A percentile compares a stretch with the other conserved stretches of the same genome.
These are phyloP conservation scores for Eragrostis nindensis DNA, from an alignment of 176 grass and related monocot species.

Conservation along the genomic window DNA sequence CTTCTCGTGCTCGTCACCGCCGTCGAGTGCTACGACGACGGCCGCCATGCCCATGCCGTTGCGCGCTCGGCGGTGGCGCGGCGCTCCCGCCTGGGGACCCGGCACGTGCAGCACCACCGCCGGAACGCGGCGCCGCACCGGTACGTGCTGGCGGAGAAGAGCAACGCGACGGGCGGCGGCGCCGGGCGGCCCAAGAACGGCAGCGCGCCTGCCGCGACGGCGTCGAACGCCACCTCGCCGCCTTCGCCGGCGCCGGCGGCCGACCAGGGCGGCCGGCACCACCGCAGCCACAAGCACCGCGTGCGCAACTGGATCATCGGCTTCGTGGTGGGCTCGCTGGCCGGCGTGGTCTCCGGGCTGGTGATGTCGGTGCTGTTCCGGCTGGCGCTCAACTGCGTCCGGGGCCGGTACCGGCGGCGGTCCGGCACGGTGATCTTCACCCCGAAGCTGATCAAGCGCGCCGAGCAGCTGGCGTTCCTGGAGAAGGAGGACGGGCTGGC, in stretches of 20 bases:
- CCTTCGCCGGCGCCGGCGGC: background rate
- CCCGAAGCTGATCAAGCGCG: slow-evolving; percentile 59
- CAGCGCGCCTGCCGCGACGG: background rate
- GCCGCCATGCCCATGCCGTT: background rate
- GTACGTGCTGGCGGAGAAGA: slow-evolving; percentile 47
- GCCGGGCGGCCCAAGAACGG: background rate
- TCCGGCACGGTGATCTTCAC: slow-evolving; percentile 70
- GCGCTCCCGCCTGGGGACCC: slow-evolving; percentile 8
- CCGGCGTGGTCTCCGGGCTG: slow-evolving; percentile 54
- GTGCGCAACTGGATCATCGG: slow-evolving; percentile 69
- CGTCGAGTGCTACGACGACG: slow-evolving; percentile 24
- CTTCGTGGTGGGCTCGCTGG: slow-evolving; percentile 55
- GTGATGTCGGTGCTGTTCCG: slow-evolving; percentile 56
- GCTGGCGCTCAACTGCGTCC: slow-evolving; percentile 58
- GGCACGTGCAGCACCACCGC: slow-evolving; percentile 31
- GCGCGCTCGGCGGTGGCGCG: slow-evolving; percentile 15
- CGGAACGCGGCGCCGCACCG: slow-evolving; percentile 35
- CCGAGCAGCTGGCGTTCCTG: slow-evolving; percentile 71
- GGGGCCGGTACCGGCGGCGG: slow-evolving; percentile 45
- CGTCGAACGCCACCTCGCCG: background rate
- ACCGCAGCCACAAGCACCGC: slow-evolving; percentile 34
- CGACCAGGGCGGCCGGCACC: background rate
- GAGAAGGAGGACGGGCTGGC: slow-evolving; percentile 66
- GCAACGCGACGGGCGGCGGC: background rate
- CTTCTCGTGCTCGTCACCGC: background rate